Base-by-base conservation (phyloP, 495 filamentous ascomycete species). In the Chlorociboria aeruginascens region DNA sequence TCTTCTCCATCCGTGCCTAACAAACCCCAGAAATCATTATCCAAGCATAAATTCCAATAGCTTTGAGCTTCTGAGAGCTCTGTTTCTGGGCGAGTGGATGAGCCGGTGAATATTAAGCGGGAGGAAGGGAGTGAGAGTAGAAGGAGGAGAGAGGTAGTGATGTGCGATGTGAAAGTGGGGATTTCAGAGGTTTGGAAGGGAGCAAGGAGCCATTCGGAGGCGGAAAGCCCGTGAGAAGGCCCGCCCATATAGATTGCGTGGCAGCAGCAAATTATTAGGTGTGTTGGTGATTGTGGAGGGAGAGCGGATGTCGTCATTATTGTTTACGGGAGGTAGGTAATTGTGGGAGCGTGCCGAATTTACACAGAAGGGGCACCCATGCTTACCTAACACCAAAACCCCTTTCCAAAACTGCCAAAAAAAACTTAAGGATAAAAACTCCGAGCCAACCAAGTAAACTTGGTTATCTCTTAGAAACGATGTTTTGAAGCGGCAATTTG, bases 211-310 rank as follows among this genome's bases (percentile, higher is more conserved):
- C 85, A 89, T 62, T 89, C 83, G 12, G 63, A 48, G 55, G 85
- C 82, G 38, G 72, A 65, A 14, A 58, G 46, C 9, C 81, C 84
- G 6, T 69, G 64, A 2, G 64, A 64, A n/a, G 71, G 66, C 0
- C 82, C 83, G 37, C 81, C 79, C 13, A 72, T 61, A 69, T 84
- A 92, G 31, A 92, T 86, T 0, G 77, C 84, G 60, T 93, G 86
- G 54, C 86, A 86, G 63, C 85, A 88, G 40, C 90, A 82, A 38
- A 90, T 63, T 3, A 92, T 75, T 0, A 90, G 69, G 54, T 83
- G 45, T 9, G 32, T 54, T 25, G 4, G 2, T 38, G 52, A 38
- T 34, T 42, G 16, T 12, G 30, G 25, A 42, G 10, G 46, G 3
- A n/a, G n/a, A n/a, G n/a, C n/a, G n/a, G n/a, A n/a, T n/a, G 71